Conservation (phyloP, 2,329 filamentous ascomycete genomes). For the Rhynchosporium graminicola region DNA sequence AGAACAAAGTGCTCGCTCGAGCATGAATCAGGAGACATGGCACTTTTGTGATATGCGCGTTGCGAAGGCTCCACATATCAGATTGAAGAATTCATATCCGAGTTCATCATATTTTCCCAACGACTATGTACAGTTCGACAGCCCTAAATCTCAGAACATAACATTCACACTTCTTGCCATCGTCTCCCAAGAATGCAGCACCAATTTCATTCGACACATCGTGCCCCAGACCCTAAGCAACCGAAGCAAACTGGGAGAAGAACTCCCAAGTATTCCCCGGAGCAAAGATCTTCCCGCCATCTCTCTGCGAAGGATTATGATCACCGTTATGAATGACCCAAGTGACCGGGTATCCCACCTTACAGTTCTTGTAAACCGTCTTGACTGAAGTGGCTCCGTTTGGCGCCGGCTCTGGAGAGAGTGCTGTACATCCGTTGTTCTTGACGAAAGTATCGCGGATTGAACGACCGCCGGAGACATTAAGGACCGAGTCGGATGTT, state of each 20-base stretch:
- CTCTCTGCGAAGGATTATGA: conserved; percentile 36
- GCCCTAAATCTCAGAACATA: no score
- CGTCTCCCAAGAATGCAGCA: no score
- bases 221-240: no score
- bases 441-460: conserved; percentile 43
- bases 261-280: conserved; percentile 41
- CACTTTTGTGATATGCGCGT: no score
- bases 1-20: no score
- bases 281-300: conserved; percentile 28
- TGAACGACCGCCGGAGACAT: conserved; percentile 39
- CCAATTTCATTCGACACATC: no score
- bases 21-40: no score
- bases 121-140: no score
- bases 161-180: no score
- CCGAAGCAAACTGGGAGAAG: conserved; percentile 28
- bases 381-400: conserved; percentile 27
- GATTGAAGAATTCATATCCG: no score
- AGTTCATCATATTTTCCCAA: no score
- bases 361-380: conserved; percentile 37
- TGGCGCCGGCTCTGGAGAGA: conserved; percentile 27
- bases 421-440: conserved; percentile 43
- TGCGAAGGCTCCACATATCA: no score
- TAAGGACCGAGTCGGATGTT: conserved; percentile 42
- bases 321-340: conserved; percentile 42
- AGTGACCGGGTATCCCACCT: conserved; percentile 39